A percentile compares a stretch with the other conserved stretches of the same genome.
Conservation (phyloP, 2,329 filamentous ascomycete genomes). For the Arthroderma sp. region DNA sequence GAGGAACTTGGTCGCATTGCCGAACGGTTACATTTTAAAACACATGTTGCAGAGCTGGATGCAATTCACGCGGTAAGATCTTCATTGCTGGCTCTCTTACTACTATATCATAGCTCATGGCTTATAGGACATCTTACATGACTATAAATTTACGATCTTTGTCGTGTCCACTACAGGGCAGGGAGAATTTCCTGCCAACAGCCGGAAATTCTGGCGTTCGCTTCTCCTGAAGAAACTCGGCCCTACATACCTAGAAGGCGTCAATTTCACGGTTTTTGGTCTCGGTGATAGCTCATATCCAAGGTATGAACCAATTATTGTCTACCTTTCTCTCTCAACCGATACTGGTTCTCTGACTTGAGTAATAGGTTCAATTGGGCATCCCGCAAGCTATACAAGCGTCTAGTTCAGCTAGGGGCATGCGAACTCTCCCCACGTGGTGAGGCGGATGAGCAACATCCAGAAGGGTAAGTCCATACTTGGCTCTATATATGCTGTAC, state of each 20-base stretch:
- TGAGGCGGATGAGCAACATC: conserved; percentile 86
- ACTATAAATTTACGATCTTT: conserved; percentile 44
- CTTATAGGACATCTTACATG: conserved; percentile 22
- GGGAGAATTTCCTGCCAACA: conserved; percentile 80
- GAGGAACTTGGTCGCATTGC: conserved; percentile 64
- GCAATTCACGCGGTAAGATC: conserved; percentile 55
- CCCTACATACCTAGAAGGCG: conserved; percentile 50
- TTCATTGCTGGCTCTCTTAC: neutral
- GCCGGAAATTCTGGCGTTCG: conserved; percentile 68
- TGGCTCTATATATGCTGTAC: neutral
- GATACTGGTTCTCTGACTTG: neutral
- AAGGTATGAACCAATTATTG: conserved; percentile 45
- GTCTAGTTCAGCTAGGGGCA: conserved; percentile 72
- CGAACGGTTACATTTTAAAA: conserved; percentile 66
- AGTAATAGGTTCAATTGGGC: conserved; percentile 73
- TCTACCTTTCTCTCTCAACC: neutral
- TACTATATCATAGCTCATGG: neutral
- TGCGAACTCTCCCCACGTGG: conserved; percentile 61
- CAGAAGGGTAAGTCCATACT: conserved; percentile 58
- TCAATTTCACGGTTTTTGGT: conserved; percentile 76
- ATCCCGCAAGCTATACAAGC: conserved; percentile 71
- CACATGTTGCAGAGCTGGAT: conserved; percentile 64
- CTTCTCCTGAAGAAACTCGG: conserved; percentile 67
- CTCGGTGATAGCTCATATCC: conserved; percentile 90
- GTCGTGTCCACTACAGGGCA: conserved; percentile 87